Conservation (phyloP, 768 basidiomycete genomes). For the Boletellus ananas region DNA sequence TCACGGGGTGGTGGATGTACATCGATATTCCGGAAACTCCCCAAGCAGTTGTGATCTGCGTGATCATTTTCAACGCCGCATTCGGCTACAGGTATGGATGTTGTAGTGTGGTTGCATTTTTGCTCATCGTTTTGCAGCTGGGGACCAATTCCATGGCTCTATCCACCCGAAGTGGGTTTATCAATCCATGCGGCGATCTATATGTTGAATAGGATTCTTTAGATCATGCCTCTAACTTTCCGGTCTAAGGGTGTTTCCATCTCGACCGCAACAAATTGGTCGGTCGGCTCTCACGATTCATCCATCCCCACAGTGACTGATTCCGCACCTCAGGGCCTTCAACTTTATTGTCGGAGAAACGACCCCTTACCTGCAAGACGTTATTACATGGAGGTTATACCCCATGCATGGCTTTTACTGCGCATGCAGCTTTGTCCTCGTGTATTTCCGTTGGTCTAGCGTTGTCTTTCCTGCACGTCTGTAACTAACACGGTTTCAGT, state of each 20-base stretch:
- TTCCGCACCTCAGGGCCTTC: slow-evolving; percentile 47
- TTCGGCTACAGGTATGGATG: slow-evolving; percentile 74
- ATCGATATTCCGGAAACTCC: slow-evolving; percentile 84
- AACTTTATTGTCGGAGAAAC: slow-evolving; percentile 87
- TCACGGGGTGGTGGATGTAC: slow-evolving; percentile 93
- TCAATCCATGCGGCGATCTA: neutral
- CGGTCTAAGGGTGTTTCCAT: slow-evolving; percentile 95
- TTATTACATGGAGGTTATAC: slow-evolving; percentile 87
- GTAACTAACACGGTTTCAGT: slow-evolving; percentile 40
- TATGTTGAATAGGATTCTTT: slow-evolving; percentile 4
- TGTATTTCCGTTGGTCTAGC: slow-evolving; percentile 68
- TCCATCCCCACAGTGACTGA: slow-evolving; percentile 14
- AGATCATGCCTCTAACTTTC: slow-evolving; percentile 88
- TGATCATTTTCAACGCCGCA: slow-evolving; percentile 90
- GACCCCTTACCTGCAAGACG: slow-evolving; percentile 83
- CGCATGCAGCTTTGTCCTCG: slow-evolving; percentile 78
- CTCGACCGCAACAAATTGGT: slow-evolving; percentile 85
- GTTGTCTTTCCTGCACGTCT: neutral
- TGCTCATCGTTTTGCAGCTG: slow-evolving; percentile 40
- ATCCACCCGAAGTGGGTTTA: slow-evolving; percentile 70
- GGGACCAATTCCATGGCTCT: slow-evolving; percentile 87
- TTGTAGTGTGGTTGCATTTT: neutral
- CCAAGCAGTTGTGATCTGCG: slow-evolving; percentile 80
- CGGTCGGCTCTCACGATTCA: too few relatives aligned
- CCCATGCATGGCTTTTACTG: slow-evolving; percentile 97